phyloP scores from a whole-genome alignment of 1,284 basidiomycete species.

The Malassezia japonica region DNA sequence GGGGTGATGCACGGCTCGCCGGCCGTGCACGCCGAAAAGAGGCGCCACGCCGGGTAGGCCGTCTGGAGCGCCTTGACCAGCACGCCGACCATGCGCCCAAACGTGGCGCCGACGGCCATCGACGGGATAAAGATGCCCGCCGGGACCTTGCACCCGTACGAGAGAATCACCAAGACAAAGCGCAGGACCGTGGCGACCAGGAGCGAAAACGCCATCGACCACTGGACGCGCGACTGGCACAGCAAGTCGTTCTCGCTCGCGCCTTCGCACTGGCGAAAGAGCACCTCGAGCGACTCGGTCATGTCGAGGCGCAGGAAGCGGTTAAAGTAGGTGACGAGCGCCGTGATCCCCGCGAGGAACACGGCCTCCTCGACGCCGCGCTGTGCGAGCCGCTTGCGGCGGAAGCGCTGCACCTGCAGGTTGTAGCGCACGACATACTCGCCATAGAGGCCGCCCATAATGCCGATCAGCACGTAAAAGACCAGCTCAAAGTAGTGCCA shows the following conservation, averaged over 20 bases:
- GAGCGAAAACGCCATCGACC: constrained; percentile 86
- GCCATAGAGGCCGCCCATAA: constrained; percentile 94
- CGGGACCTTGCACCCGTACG: constrained; percentile 92
- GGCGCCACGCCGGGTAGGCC: constrained; percentile 63
- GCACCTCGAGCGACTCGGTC: constrained; percentile 91
- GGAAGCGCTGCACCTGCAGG: constrained; percentile 84
- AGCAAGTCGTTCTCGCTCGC: constrained; percentile 83
- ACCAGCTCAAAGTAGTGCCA: constrained; percentile 99
- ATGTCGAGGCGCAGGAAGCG: constrained; percentile 92
- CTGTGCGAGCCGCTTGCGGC: constrained; percentile 72
- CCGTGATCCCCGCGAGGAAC: constrained; percentile 73
- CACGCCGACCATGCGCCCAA: constrained; percentile 79
- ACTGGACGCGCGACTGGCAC: constrained; percentile 91
- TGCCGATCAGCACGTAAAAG: constrained; percentile 82
- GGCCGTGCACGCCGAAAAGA: constrained; percentile 80
- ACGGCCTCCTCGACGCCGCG: constrained; percentile 84
- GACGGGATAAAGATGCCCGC: constrained; percentile 96
- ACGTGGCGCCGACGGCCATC: constrained; percentile 90
- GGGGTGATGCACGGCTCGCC: constrained; percentile 95
- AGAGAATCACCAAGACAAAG: constrained; percentile 74
- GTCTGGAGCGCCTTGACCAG: constrained; percentile 80
- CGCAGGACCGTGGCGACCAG: constrained; percentile 83
- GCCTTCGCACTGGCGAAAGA: constrained; percentile 92
- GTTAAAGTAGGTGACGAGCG: constrained; percentile 85
- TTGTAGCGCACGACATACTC: constrained; percentile 96